Evolutionary conservation across 441 rosid genomes (phyloP).

Genomic region (Sinapis alba): DNA sequence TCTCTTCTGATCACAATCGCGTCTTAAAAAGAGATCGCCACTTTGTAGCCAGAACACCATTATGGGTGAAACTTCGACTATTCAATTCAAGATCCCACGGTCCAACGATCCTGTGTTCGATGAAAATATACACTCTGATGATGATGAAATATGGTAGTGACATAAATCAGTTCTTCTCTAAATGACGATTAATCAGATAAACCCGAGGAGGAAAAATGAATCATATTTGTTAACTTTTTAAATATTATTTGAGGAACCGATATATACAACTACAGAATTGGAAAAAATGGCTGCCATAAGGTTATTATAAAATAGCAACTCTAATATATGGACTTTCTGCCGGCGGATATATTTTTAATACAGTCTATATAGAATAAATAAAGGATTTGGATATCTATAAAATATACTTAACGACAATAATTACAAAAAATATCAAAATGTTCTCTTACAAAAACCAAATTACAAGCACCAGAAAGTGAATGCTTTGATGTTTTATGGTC

Average conservation of each 20-base stretch:
- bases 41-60: conserved; percentile 13
- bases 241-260: neutral
- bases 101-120: neutral
- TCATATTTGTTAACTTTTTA: neutral
- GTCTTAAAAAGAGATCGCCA: conserved; percentile 16
- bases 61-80: conserved; percentile 4
- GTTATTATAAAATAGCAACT: too few species aligned
- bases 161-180: neutral
- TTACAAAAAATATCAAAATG: neutral
- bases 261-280: neutral
- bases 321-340: neutral
- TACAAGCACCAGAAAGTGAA: too few species aligned
- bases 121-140: neutral
- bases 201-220: neutral
- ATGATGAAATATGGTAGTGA: neutral
- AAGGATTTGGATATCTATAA: too few species aligned
- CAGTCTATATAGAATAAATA: too few species aligned
- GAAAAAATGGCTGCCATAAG: too few species aligned
- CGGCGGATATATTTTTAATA: neutral
- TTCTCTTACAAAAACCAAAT: neutral
- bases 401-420: too few species aligned
- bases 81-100: conserved; percentile 17
- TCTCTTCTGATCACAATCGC: conserved; percentile 28
- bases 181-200: neutral
- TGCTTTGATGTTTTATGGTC: too few species aligned